Evolutionary conservation across 169 alveolate species (phyloP).

Genomic region (Plasmodium vinckei): DNA sequence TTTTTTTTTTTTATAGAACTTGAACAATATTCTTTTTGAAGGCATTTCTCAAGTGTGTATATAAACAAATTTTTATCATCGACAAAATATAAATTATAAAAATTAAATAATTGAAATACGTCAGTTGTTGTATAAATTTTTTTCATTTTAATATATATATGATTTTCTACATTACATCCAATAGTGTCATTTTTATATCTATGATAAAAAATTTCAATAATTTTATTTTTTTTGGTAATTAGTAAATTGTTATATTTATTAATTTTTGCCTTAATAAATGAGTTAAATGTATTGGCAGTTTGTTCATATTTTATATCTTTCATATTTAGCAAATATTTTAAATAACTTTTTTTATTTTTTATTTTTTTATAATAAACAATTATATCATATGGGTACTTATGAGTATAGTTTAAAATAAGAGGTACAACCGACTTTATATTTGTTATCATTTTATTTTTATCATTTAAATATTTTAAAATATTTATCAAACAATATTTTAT

Average conservation of each 20-base stretch:
- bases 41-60: constrained; percentile 2
- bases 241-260: constrained; percentile 1
- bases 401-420: constrained; percentile 15
- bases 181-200: constrained; percentile 26
- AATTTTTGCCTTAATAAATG: constrained; percentile 8
- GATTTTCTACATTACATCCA: constrained; percentile 17
- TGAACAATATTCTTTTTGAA: neutral
- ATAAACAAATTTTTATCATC: constrained; percentile 36
- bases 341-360: constrained; percentile 1
- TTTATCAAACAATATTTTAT: constrained; percentile 4
- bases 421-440: constrained; percentile 19
- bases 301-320: neutral
- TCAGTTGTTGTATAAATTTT: constrained; percentile 24
- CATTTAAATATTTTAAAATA: constrained; percentile 11
- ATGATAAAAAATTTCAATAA: constrained; percentile 20
- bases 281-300: neutral
- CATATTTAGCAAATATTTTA: constrained; percentile 12
- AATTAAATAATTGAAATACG: constrained; percentile 27
- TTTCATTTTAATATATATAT: constrained; percentile 17
- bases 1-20: neutral
- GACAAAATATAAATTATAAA: constrained; percentile 48
- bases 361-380: constrained; percentile 17
- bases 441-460: constrained; percentile 5
- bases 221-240: constrained; percentile 12
- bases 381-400: constrained; percentile 42